Percentiles rank a stretch among this genome's conserved stretches.
Conservation (phyloP, 805 yeast genomes). For the Monosporozyma yasuniensis region DNA sequence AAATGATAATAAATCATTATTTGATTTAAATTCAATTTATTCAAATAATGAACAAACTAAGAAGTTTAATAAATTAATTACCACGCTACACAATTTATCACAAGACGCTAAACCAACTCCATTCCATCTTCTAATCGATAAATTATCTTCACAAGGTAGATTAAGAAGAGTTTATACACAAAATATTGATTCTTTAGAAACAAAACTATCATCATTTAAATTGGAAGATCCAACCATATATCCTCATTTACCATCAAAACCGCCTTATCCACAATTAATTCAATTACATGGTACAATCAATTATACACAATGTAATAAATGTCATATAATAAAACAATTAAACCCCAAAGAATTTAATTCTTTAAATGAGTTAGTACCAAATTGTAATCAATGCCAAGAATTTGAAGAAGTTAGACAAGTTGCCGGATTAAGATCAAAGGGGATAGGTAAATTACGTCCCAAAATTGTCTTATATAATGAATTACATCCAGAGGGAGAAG, state of each 20-base stretch:
- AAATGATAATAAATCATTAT: conserved; percentile 54
- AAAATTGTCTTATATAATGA: conserved; percentile 66
- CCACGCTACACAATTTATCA: conserved; percentile 48
- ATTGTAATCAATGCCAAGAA: conserved; percentile 60
- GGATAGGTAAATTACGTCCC: conserved; percentile 53
- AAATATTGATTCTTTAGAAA: conserved; percentile 76
- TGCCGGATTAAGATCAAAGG: conserved; percentile 60
- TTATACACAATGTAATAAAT: conserved; percentile 67
- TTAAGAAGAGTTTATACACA: conserved; percentile 75
- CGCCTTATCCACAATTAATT: conserved; percentile 48
- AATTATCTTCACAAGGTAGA: conserved; percentile 52
- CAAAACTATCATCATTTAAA: conserved; percentile 39
- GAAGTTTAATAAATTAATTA: conserved; percentile 68
- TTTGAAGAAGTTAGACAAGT: conserved; percentile 45
- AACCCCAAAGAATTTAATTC: conserved; percentile 40
- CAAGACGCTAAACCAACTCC: conserved; percentile 55
- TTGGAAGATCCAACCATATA: conserved; percentile 36
- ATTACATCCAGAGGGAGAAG: conserved; percentile 79
- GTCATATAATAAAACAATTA: conserved; percentile 49
- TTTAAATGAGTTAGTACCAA: conserved; percentile 31
- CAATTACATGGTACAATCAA: conserved; percentile 82
- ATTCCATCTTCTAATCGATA: conserved; percentile 59
- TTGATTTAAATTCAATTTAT: conserved; percentile 66
- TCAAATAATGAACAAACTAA: conserved; percentile 50
- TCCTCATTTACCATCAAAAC: conserved; percentile 12